Evolutionary conservation across 2,329 filamentous ascomycete species (phyloP), one percentile per base, ranked within the genome.

Genomic region (Cladophialophora yegresii): DNA sequence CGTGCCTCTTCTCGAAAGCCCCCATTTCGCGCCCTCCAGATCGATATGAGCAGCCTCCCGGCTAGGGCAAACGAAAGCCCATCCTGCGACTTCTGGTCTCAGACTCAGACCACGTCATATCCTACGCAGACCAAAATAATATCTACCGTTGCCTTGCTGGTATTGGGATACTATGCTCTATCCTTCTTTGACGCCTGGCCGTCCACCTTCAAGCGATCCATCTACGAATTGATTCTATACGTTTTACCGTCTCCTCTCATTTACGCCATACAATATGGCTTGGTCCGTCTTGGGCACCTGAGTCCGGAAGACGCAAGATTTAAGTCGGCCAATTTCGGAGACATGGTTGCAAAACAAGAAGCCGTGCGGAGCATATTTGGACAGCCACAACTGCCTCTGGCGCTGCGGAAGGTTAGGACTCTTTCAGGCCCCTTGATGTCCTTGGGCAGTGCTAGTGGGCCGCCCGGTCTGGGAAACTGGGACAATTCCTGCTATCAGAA

Each of bases 401-500:
- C 86, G 36, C 83, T 84, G 62, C 83, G 83, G 61, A 82, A 84
- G 22, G 75, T 87, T 2, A 81, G 79, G 45, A 83, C 81, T 12
- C 80, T 77, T 47, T 78, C 89, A 82, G 56, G 83, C 81, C 76
- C 71, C 50, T 79, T 20, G 72, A 78, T 63, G 7, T 75, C 77
- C 16, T 71, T 64, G 51, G 73, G 72, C 43, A 75, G 77, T 36
- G 71, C 70, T 5, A 67, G 73, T 40, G 56, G 59, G 32, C 80
- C 80, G 3, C 76, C 81, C 4, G 95, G 95, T 0, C 79, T 98
- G 59, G 92, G 91, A 9, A 99, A 99, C 75, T 89, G 88, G 79
- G 91, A 96, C 79, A 96, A 97, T 75, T 96, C 92, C 1, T 98
- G 95, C 80, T 99, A 96, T 76, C 95, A 98, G 77, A 99, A 99